phyloP scores from a whole-genome alignment of 352 stramenopile species.

The Globisporangium mamillatum region DNA sequence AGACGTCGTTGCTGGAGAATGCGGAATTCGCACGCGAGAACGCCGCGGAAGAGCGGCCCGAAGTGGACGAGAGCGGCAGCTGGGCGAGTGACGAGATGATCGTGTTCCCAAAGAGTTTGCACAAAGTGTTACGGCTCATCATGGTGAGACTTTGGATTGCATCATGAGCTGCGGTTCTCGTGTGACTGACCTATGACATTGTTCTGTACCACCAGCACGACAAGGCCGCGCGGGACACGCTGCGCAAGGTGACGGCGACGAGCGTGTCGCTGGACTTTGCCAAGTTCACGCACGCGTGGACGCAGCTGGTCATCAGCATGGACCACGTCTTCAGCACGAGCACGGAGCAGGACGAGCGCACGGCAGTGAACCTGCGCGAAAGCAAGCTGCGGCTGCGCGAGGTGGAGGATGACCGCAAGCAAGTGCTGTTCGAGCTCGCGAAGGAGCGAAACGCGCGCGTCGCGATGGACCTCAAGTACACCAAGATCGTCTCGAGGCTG shows the following conservation, averaged over 20 bases:
- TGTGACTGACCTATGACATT: not conserved
- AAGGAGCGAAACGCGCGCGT: constrained; percentile 32
- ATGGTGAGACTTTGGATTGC: constrained; percentile 18
- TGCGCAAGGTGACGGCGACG: constrained; percentile 39
- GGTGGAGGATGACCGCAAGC: constrained; percentile 54
- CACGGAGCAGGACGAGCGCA: constrained; percentile 52
- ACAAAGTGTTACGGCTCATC: constrained; percentile 23
- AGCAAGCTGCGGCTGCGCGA: constrained; percentile 57
- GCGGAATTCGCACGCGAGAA: not conserved
- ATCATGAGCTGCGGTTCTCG: not conserved
- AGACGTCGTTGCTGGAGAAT: constrained; percentile 5
- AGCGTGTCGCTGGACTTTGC: constrained; percentile 37
- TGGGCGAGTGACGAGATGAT: constrained; percentile 17
- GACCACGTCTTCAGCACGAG: constrained; percentile 42
- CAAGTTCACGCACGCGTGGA: constrained; percentile 33
- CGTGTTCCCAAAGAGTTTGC: constrained; percentile 33
- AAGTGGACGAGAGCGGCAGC: constrained; percentile 17
- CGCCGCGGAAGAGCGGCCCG: constrained; percentile 4
- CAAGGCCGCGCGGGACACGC: constrained; percentile 31
- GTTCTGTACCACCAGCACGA: constrained; percentile 27
- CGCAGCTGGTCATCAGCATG: constrained; percentile 38
- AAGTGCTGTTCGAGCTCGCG: constrained; percentile 58
- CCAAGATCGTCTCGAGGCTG: constrained; percentile 31
- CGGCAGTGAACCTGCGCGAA: constrained; percentile 32
- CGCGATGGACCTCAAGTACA: constrained; percentile 28